Evolutionary conservation across 1,284 basidiomycete genomes (phyloP), one percentile per base, ranked within the genome.

Genomic region (Exobasidium rhododendri): DNA sequence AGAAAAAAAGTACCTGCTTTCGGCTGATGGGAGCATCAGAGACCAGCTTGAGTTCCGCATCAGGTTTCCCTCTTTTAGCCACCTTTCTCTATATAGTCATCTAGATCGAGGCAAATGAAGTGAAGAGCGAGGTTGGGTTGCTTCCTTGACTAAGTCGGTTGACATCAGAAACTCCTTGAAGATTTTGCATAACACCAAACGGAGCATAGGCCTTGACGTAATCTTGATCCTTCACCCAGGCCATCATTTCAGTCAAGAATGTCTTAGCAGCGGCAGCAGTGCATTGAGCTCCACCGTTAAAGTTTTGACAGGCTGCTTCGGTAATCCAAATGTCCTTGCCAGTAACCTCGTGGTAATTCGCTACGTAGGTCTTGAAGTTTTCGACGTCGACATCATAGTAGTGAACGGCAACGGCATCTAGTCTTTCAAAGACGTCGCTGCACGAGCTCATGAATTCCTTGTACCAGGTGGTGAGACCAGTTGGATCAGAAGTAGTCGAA

Each of bases 191-290:
- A 10, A 71, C 70, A 26, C 68, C 71, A 31, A 75, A 75, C 1
- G 71, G 69, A 14, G 73, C 66, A 52, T 66, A 75, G 0, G 69
- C 73, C 31, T 69, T 62, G 35, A 75, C 52, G 63, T 63, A 71
- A 49, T 65, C 59, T 46, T 75, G 67, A 7, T 40, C 17, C 56
- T 82, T 69, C 63, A 79, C 66, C 59, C 66, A 77, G 28, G 59
- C 49, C 10, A 61, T 69, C 10, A 81, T 79, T 61, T 83, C 83
- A 62, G 80, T 80, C 10, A 77, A 73, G 73, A 82, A 83, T 62
- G 82, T 80, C 13, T 68, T 69, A n/a, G 75, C 71, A n/a, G 83
- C 76, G 14, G 67, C 50, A 57, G 80, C 75, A 7, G 81, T 77
- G 49, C 80, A 75, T 46, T 77, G 75, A n/a, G 81, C 68, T 1